Percentiles rank a stretch among this genome's conserved stretches.
phyloP scores from a whole-genome alignment of 345 rosid species.

The Eucalyptus polybractea region DNA sequence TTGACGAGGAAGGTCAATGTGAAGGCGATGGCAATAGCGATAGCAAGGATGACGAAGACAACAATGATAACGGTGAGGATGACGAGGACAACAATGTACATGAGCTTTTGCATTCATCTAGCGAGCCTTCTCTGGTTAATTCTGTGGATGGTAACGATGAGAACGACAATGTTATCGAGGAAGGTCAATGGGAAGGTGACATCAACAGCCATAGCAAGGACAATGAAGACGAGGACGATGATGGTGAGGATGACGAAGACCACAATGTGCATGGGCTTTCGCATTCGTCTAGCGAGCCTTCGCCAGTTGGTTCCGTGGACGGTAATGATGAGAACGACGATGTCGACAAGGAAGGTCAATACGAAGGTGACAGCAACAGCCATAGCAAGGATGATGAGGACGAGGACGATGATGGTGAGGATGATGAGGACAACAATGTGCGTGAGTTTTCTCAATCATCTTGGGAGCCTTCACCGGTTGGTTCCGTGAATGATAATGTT shows the following conservation, averaged over 20 bases:
- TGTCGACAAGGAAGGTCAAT: conserved; percentile 12
- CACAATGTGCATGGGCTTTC: too few relatives aligned
- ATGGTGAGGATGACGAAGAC: too few relatives aligned
- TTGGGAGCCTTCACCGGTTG: background rate
- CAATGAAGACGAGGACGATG: background rate
- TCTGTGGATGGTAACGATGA: background rate
- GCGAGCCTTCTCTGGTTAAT: background rate
- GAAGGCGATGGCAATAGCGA: background rate
- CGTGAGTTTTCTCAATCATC: background rate
- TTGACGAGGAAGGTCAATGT: background rate
- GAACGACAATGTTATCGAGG: background rate
- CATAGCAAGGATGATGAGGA: background rate
- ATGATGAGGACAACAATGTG: background rate
- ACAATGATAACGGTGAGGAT: background rate
- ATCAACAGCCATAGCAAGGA: background rate
- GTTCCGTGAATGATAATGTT: background rate
- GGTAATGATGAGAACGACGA: conserved; percentile 26
- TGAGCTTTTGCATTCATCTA: background rate
- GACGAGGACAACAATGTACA: conserved; percentile 1
- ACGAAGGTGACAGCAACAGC: background rate
- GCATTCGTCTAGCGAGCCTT: too few relatives aligned
- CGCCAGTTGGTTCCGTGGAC: background rate
- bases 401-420: background rate
- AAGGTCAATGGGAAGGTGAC: background rate
- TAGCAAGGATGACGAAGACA: background rate